Evolutionary conservation across 768 basidiomycete species (phyloP), one percentile per base, ranked within the genome.

Genomic region (Boletus reticulatus): DNA sequence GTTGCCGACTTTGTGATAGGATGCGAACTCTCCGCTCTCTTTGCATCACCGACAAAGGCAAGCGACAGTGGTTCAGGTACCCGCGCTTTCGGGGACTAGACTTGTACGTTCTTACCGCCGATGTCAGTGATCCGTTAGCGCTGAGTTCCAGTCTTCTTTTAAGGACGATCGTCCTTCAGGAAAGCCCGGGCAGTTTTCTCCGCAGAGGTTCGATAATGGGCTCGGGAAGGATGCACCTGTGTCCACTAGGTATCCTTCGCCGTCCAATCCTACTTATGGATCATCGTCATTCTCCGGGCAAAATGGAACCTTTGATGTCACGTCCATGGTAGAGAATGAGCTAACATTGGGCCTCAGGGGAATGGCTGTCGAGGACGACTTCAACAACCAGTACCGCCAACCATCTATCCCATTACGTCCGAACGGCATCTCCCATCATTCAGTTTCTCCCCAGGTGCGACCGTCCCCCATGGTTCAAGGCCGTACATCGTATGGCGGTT

Each of bases 301-400:
- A 64, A 73, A 63, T 32, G 63, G 66, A 53, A 61, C 62, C 14
- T 67, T 75, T 52, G 80, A 80, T 58, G 66, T 74, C 17, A 63
- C 78, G 14, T 67, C 76, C 36, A 64, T 72, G 43, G 78, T 76
- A 17, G 83, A 82, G 46, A 79, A 76, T 52, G 84, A 86, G 32
- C 73, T 87, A 34, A 73, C 83, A 14, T 68, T 81, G 32, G 77
- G 82, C 5, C 70, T 88, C 46, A 80, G 86, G 56, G 84, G 84
- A 14, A 83, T 84, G 80, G 75, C 69, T 8, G 81, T 83, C 19
- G 83, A 81, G 61, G 83, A 84, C 42, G 83, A 84, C 52, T 74
- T 68, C 51, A 64, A 68, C 41, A 60, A 62, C 38, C 74, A 75
- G 57, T 76, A 76, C 55, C 79, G 78, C 53, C 75, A 75, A 48